Conservation (phyloP, 257 asterid species). For the Parsonsia alboflavescens region DNA sequence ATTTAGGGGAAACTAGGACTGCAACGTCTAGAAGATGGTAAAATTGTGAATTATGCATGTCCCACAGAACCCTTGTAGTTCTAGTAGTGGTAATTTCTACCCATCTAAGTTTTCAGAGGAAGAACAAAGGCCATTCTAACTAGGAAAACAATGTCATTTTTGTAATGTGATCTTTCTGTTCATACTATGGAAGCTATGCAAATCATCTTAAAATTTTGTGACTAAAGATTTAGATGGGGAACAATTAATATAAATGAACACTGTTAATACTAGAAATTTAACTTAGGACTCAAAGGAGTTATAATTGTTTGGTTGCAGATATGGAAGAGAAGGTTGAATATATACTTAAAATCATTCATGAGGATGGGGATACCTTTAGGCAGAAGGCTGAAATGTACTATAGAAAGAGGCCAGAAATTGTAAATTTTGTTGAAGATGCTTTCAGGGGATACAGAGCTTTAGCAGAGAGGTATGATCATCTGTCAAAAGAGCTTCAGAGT, state of each 20-base stretch:
- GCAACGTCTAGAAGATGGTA: background rate
- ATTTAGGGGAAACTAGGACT: background rate
- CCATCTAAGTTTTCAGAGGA: background rate
- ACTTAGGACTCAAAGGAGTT: background rate
- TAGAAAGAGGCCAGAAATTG: conserved; percentile 46
- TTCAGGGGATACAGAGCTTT: conserved; percentile 48
- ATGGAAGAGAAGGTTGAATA: conserved; percentile 56
- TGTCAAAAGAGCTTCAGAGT: conserved; percentile 45
- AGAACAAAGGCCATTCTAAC: background rate
- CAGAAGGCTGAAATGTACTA: conserved; percentile 57
- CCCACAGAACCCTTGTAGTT: background rate
- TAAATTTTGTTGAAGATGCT: conserved; percentile 48
- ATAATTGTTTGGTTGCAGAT: conserved; percentile 29
- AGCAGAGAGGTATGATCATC: conserved; percentile 54
- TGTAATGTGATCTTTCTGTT: background rate
- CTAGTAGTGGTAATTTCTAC: background rate
- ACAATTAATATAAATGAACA: background rate
- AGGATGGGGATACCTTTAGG: conserved; percentile 53
- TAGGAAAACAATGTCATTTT: background rate
- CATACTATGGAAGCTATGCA: background rate
- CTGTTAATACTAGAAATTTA: background rate
- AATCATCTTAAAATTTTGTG: background rate
- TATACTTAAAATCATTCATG: conserved; percentile 43
- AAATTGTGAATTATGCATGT: background rate
- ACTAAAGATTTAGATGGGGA: too few relatives aligned